Evolutionary conservation across 495 filamentous ascomycete genomes (phyloP).

Genomic region (Penicillium simplicissimum): DNA sequence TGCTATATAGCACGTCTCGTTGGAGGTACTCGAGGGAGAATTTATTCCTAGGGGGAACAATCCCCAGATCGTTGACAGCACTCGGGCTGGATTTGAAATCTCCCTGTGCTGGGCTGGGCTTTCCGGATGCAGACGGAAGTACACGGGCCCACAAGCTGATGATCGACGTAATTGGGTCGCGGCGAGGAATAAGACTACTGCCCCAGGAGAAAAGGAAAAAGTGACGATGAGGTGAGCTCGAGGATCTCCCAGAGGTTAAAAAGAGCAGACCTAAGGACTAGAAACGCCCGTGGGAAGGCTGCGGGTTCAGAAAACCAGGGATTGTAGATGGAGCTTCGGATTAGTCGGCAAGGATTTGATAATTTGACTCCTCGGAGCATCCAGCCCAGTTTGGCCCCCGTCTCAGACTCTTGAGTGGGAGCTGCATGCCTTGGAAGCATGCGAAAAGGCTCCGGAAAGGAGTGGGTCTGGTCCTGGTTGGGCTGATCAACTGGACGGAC

Average conservation of each 20-base stretch:
- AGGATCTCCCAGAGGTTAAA: background rate
- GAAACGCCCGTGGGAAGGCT: background rate
- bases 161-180: background rate
- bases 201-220: background rate
- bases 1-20: background rate
- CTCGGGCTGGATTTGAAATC: background rate
- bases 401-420: background rate
- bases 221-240: background rate
- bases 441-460: background rate
- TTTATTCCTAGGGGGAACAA: background rate
- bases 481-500: background rate
- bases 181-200: background rate
- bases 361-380: slow-evolving; percentile 4
- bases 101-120: slow-evolving; percentile 4
- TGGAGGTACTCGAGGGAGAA: background rate
- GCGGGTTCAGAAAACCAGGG: slow-evolving; percentile 7
- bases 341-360: slow-evolving; percentile 7
- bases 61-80: background rate
- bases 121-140: slow-evolving; percentile 21
- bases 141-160: slow-evolving; percentile 3
- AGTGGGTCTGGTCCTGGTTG: background rate
- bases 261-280: background rate
- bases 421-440: background rate
- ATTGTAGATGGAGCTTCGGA: slow-evolving; percentile 2
- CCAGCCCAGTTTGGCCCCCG: slow-evolving; percentile 10